phyloP scores from a whole-genome alignment of 257 asterid genomes.

The Nicotiana undulata region DNA sequence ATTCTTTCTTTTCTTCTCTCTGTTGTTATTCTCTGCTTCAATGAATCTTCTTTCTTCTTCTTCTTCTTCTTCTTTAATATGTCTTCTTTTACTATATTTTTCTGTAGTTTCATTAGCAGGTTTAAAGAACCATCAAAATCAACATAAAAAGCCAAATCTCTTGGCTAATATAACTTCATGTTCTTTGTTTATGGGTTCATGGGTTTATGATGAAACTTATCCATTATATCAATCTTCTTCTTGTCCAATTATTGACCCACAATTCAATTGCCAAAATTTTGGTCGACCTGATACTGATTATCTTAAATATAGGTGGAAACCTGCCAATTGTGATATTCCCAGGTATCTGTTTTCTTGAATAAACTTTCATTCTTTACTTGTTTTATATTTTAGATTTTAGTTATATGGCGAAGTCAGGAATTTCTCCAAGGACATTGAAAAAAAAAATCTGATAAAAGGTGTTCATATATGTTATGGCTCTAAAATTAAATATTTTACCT shows the following conservation, averaged over 20 bases:
- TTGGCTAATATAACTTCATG: constrained; percentile 49
- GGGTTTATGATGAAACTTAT: constrained; percentile 68
- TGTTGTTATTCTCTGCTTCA: background rate
- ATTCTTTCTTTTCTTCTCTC: background rate
- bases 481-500: too few relatives aligned
- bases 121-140: constrained; percentile 16
- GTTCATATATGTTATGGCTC: too few relatives aligned
- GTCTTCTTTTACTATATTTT: constrained; percentile 17
- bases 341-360: constrained; percentile 25
- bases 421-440: too few relatives aligned
- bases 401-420: background rate
- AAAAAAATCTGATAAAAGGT: too few relatives aligned
- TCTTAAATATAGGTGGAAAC: constrained; percentile 87
- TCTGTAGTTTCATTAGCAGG: constrained; percentile 34
- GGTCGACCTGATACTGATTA: constrained; percentile 86
- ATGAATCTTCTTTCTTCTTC: constrained; percentile 2
- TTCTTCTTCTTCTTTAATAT: constrained; percentile 16
- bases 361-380: background rate
- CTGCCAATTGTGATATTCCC: constrained; percentile 65
- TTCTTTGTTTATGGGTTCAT: constrained; percentile 58
- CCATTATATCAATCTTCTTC: constrained; percentile 58
- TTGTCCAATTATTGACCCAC: constrained; percentile 65
- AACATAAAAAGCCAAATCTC: constrained; percentile 33
- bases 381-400: background rate
- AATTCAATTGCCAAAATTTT: constrained; percentile 70